Conservation (phyloP, 371 early-diverging fungal species). For the Neoconidiobolus thromboides region DNA sequence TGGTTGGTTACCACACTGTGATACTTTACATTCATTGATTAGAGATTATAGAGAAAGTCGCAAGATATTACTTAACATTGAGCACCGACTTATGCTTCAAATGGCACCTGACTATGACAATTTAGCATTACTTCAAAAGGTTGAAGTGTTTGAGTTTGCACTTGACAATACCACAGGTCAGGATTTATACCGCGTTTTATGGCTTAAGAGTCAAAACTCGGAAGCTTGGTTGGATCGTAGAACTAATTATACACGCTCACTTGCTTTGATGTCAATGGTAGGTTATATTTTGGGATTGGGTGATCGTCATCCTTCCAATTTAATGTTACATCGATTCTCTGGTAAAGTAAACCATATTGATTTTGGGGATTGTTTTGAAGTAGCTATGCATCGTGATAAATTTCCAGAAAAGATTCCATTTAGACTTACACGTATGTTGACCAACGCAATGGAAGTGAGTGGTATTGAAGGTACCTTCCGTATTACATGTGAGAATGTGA, state of each 20-base stretch:
- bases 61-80: constrained; percentile 77
- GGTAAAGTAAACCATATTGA: constrained; percentile 98
- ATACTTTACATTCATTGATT: constrained; percentile 83
- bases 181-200: constrained; percentile 85
- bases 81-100: constrained; percentile 86
- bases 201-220: constrained; percentile 90
- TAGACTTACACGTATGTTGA: constrained; percentile 95
- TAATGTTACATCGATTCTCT: constrained; percentile 83
- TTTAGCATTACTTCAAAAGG: constrained; percentile 77
- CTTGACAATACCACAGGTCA: constrained; percentile 86
- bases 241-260: constrained; percentile 88
- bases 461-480: constrained; percentile 93
- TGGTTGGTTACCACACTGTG: constrained; percentile 92
- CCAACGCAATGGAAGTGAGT: constrained; percentile 93
- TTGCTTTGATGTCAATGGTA: constrained; percentile 97
- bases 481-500: constrained; percentile 87
- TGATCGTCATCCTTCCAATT: constrained; percentile 95
- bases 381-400: constrained; percentile 91
- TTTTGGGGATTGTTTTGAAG: constrained; percentile 98
- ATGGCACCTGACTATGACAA: constrained; percentile 92
- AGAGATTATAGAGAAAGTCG: constrained; percentile 75
- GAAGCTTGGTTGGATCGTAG: constrained; percentile 93
- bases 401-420: constrained; percentile 97
- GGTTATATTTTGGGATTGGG: constrained; percentile 96
- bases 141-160: constrained; percentile 93